These are phyloP conservation scores for Fusarium sp. DNA, from an alignment of 2,329 filamentous ascomycete species.

Conservation along the genomic window DNA sequence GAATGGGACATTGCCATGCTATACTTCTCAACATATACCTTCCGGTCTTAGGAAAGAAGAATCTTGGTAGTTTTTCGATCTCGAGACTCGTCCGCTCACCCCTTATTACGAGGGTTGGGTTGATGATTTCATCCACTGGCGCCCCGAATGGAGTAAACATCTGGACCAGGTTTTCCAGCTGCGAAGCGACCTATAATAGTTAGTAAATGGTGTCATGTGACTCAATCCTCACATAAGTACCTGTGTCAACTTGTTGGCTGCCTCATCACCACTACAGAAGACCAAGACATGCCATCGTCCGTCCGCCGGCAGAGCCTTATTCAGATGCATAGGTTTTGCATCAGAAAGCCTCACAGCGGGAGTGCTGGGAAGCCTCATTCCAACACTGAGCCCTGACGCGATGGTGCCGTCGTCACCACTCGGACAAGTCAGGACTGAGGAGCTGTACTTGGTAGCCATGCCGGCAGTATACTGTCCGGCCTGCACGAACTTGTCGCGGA, in stretches of 20 bases:
- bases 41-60: slow-evolving; percentile 27
- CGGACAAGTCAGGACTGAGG: slow-evolving; percentile 12
- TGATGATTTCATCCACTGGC: slow-evolving; percentile 9
- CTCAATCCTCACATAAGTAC: not conserved
- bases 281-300: slow-evolving; percentile 37
- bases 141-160: not conserved
- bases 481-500: slow-evolving; percentile 36
- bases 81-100: slow-evolving; percentile 6
- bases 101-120: slow-evolving; percentile 6
- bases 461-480: slow-evolving; percentile 39
- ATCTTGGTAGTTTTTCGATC: slow-evolving; percentile 12
- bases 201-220: not conserved
- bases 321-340: slow-evolving; percentile 33
- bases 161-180: not conserved
- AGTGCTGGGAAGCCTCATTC: slow-evolving; percentile 38
- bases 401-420: fast-evolving
- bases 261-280: slow-evolving; percentile 12
- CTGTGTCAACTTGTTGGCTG: not conserved
- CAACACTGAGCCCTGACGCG: slow-evolving; percentile 6
- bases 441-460: slow-evolving; percentile 18
- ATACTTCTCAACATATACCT: slow-evolving; percentile 9
- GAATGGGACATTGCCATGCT: fast-evolving
- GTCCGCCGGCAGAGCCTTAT: slow-evolving; percentile 21
- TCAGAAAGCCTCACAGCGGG: slow-evolving; percentile 31
- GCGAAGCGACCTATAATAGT: not conserved